These are phyloP conservation scores for Straminergon stramineum DNA, from an alignment of 225 moss, liverwort and hornwort species.

Conservation along the genomic window DNA sequence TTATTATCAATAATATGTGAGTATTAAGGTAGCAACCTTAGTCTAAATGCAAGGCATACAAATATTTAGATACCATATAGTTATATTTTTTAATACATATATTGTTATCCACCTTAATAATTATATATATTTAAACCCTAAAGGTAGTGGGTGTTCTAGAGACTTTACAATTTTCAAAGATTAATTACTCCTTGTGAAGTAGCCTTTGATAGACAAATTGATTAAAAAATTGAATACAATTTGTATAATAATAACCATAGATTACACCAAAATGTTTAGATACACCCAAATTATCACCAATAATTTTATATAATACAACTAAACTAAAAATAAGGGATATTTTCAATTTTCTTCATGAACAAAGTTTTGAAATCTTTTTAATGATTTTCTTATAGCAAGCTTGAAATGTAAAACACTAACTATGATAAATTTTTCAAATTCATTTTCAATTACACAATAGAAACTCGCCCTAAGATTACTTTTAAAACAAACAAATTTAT, in stretches of 20 bases:
- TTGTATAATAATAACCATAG: no score
- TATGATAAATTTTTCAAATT: background rate
- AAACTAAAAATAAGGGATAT: background rate
- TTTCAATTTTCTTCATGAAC: fast-evolving
- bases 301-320: background rate
- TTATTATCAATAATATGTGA: background rate
- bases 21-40: background rate
- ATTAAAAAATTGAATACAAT: background rate
- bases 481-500: background rate
- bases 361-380: background rate
- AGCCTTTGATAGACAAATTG: background rate
- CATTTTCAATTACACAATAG: background rate
- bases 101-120: background rate
- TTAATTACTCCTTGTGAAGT: background rate
- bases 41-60: background rate
- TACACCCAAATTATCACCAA: background rate
- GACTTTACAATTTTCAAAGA: background rate
- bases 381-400: background rate
- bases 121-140: no score
- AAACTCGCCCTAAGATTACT: fast-evolving
- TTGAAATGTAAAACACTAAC: background rate
- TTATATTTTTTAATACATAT: background rate
- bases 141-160: fast-evolving
- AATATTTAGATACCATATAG: no score
- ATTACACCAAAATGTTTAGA: background rate